Base-by-base conservation (phyloP, 2,329 filamentous ascomycete genomes). In the Paecilomyces dactylethromorphus region DNA sequence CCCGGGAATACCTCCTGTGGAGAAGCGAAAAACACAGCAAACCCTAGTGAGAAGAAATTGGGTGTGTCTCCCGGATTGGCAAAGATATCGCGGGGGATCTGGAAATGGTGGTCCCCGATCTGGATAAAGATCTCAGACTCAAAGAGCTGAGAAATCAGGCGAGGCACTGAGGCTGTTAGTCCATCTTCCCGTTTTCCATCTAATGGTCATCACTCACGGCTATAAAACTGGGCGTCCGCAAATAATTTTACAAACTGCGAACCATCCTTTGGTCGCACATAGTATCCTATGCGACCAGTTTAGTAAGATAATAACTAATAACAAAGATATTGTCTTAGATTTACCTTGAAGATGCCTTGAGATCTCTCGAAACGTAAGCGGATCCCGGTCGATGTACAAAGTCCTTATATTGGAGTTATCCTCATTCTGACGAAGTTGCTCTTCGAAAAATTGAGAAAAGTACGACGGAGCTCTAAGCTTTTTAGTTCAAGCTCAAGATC, bases 161-260 rank as follows among this genome's bases (percentile, higher is more conserved):
- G 89, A 26, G 93, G 93, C 56, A 97, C 89, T 92, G 22, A 3
- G 11, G 57, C 32, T 13, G 32, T 56, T 8, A 54, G 56, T 45
- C 10, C 26, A 13, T 52, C 22, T 13, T 21, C 39, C 15, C 5
- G 4, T 10, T 45, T 45, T 18, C 5, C 39, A 31, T 8, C 35
- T 11, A n/a, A n/a, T 24, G 21, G 54, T 26, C 56, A 15, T 53
- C 11, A 33, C 85, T 70, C 79, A 92, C 89, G 78, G 69, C 85
- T 91, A 75, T 97, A 97, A 76, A 97, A 97, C 70, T 97, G 93
- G 1, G 93, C 91, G 74, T 97, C 93, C 21, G 92, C 91, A 74
- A 96, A 97, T 31, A 97, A 80, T 59, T 90, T 91, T 66, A 97
- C 92, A 74, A 93, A 97, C 74, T 97, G 91, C 57, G 86, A 84